Base-by-base conservation (phyloP, 768 basidiomycete species). In the Psilocybe cyanescens region DNA sequence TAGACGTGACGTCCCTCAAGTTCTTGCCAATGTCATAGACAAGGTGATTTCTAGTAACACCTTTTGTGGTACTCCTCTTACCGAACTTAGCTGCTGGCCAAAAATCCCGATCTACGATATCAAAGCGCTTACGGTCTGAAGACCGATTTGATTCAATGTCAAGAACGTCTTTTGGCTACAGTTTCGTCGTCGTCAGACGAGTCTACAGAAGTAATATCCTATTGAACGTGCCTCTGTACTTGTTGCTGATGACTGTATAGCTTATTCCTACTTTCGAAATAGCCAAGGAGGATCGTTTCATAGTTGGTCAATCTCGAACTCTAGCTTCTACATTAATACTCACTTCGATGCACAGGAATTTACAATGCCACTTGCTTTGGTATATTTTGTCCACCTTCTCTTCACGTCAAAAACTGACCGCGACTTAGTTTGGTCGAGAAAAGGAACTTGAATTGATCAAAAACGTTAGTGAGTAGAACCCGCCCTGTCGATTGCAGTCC, bases 81-180 rank as follows among this genome's bases (percentile, higher is more conserved):
- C 28, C 9, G 4, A 24, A 47, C 35, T 54, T 41, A 89, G 87
- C 80, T 91, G 30, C 78, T 90, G n/a, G 73, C 81, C 4, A 92
- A 92, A 72, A 83, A 78, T 58, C 88, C 90, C 0, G 89, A 90
- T 70, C 68, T 73, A 44, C 81, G 90, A 50, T 92, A 92, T 67
- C 88, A 89, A 68, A 88, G 87, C 69, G 89, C 89, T 1, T 81
- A 85, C 66, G 90, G 90, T 0, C 76, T 92, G 51, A 88, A 86
- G 66, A 76, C 76, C 16, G 90, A 92, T 68, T 76, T 92, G 14
- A 70, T 90, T 56, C 83, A 89, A 67, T 90, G 89, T 60, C 90
- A 92, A 70, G 75, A 83, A 47, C 78, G 85, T 28, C 78, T 92
- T 41, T 78, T 88, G 55, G 81, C 81, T 7, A 83, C 83, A 14